Base-by-base conservation (phyloP, 768 basidiomycete genomes). In the Nevesoporus exiguus region DNA sequence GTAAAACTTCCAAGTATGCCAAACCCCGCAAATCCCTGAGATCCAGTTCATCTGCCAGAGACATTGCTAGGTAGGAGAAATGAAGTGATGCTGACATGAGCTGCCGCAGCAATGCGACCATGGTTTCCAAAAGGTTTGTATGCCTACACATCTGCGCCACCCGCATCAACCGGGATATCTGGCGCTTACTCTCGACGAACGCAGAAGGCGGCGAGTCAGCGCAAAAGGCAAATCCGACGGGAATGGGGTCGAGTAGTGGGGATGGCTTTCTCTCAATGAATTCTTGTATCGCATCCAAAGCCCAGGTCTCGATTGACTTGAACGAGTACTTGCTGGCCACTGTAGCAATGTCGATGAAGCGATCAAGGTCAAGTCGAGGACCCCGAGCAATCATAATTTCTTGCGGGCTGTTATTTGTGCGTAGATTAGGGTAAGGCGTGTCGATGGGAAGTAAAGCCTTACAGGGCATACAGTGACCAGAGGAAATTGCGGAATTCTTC, bases 401-500 rank as follows among this genome's bases (percentile, higher is more conserved):
- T 19, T 78, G 80, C 3, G 88, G 88, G 55, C 87, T 89, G 36
- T 34, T 25, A 13, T 58, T 37, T 30, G 49, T 40, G 33, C 22
- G 45, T 5, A 29, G 24, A 53, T 52, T 17, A 61, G 50, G 3
- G n/a, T 21, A 15, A 27, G 5, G 22, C 14, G 5, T 19, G 1
- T 21, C 33, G 37, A 49, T 21, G 2, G 9, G 21, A 7, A 19
- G 19, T 10, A 51, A 50, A 53, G 36, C 66, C 86, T 70, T 61
- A 88, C 88, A 86, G 63, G 7, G 87, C 85, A 61, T 90, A 90
- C n/a, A 90, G 68, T 1, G 82, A 82, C 84, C 84, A 88, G 30
- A 91, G 76, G 61, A 91, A 86, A 64, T 85, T 78, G 46, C 79
- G 77, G 64, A 91, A 90, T 66, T 90, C 85, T 3, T 76, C 69